Percentiles rank a stretch among this genome's conserved stretches.
Evolutionary conservation across 495 filamentous ascomycete species (phyloP).

Genomic region (Talaromyces adpressus): DNA sequence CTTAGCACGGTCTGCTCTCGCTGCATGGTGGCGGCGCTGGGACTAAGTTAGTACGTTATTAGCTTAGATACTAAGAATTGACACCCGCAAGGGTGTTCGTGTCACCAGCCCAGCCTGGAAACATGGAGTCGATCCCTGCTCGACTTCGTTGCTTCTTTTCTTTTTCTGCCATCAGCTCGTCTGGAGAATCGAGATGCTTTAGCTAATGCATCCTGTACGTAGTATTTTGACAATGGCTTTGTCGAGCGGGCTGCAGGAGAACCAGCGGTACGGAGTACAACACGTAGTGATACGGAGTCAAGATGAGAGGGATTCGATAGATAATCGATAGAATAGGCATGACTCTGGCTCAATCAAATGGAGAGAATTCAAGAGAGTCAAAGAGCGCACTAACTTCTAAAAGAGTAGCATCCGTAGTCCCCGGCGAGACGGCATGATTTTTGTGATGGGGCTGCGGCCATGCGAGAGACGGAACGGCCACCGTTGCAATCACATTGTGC

Average conservation of each 20-base stretch:
- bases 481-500: constrained; percentile 6
- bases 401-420: neutral
- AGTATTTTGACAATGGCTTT: neutral
- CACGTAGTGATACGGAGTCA: neutral
- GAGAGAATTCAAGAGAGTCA: neutral
- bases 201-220: neutral
- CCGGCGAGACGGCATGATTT: constrained; percentile 6
- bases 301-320: neutral
- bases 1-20: neutral
- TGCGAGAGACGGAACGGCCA: neutral
- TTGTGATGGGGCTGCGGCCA: constrained; percentile 4
- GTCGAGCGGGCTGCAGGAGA: neutral
- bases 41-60: neutral
- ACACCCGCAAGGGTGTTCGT: neutral
- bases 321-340: neutral
- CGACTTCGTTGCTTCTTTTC: neutral
- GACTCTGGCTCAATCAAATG: neutral
- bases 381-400: neutral
- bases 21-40: neutral
- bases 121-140: neutral
- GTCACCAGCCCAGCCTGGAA: neutral
- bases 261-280: no score
- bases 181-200: neutral
- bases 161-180: neutral
- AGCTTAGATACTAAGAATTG: neutral